A percentile compares a stretch with the other conserved stretches of the same genome.
These are phyloP conservation scores for Babesia caballi DNA, from an alignment of 169 alveolate species.

Conservation along the genomic window DNA sequence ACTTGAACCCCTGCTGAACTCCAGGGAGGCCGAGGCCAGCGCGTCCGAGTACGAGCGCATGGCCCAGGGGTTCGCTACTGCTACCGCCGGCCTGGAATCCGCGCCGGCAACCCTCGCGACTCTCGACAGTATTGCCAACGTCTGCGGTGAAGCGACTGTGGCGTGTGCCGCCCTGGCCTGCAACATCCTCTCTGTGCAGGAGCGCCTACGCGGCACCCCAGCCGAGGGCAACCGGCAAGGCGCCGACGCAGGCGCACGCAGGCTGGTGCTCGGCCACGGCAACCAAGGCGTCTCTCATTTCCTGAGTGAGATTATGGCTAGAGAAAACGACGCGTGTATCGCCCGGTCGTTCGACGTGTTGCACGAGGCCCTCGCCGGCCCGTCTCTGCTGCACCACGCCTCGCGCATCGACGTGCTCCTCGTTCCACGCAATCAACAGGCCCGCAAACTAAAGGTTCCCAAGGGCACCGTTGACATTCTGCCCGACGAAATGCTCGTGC, in stretches of 20 bases:
- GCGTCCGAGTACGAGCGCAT: constrained; percentile 2
- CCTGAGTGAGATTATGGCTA: constrained; percentile 1
- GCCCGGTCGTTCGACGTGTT: not conserved
- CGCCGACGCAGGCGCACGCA: constrained; percentile 11
- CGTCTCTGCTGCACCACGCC: constrained; percentile 18
- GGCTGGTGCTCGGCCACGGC: constrained; percentile 52
- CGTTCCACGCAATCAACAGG: constrained; percentile 70
- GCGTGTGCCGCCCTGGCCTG: constrained; percentile 12
- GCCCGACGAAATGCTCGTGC: constrained; percentile 89
- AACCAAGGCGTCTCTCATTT: constrained; percentile 19
- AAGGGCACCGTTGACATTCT: constrained; percentile 93
- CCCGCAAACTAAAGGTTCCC: constrained; percentile 86
- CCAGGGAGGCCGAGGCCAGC: not conserved
- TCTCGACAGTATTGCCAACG: constrained; percentile 9
- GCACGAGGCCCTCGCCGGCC: constrained; percentile 8
- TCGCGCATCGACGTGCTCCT: constrained; percentile 21
- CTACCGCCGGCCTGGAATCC: not conserved
- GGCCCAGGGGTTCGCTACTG: not conserved
- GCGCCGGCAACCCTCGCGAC: not conserved
- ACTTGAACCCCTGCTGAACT: too few species aligned
- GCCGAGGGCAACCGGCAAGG: not conserved
- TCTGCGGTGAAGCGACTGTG: constrained; percentile 16
- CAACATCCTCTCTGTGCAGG: constrained; percentile 25
- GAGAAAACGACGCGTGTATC: not conserved
- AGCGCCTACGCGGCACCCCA: constrained; percentile 7